Evolutionary conservation across 345 rosid genomes (phyloP).

Genomic region (Eucalyptus urophylla): DNA sequence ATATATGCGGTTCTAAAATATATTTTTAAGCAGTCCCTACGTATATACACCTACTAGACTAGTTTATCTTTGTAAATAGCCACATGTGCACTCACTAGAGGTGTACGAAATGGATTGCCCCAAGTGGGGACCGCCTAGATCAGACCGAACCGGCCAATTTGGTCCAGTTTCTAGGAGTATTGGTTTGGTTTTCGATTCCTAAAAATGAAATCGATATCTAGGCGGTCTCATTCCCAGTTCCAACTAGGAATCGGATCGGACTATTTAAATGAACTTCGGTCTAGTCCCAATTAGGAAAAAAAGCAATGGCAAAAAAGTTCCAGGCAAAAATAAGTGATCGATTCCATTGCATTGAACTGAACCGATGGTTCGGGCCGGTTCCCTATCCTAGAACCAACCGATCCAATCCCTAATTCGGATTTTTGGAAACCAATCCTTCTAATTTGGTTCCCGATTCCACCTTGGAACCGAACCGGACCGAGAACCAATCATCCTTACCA

Average conservation of each 20-base stretch:
- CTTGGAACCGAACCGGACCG: accelerated
- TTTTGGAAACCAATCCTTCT: too few species aligned
- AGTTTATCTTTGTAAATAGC: neutral
- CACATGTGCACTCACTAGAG: neutral
- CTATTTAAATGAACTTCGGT: accelerated
- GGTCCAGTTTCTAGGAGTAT: accelerated
- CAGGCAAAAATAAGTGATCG: accelerated
- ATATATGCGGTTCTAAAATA: neutral
- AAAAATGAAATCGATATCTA: accelerated
- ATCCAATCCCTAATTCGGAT: too few species aligned
- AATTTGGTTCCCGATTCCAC: accelerated
- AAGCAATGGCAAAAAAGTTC: too few species aligned
- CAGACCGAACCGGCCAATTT: accelerated
- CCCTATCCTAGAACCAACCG: accelerated
- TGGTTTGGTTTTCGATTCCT: accelerated
- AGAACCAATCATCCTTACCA: too few species aligned
- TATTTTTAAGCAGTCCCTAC: neutral
- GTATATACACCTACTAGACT: neutral
- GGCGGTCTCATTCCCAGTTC: accelerated
- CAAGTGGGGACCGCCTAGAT: too few species aligned
- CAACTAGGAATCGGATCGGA: accelerated
- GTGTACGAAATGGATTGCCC: accelerated
- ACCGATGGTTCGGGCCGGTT: accelerated
- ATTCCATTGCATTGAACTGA: accelerated
- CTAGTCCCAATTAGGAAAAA: accelerated